Evolutionary conservation across 352 stramenopile species (phyloP).

Genomic region (Phytophthora fragariaefolia): DNA sequence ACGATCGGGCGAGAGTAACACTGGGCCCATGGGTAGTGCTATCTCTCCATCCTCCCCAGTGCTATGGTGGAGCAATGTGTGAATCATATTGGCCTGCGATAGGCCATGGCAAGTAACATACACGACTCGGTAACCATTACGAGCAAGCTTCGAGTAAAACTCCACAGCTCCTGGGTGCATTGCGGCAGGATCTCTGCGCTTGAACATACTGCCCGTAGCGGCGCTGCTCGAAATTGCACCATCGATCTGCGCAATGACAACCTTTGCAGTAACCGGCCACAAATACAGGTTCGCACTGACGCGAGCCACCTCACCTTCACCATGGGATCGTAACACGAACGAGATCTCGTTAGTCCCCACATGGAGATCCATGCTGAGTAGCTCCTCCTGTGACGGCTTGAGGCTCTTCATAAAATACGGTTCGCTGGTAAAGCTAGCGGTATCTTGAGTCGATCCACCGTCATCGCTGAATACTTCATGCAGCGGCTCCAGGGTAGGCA

Average conservation of each 20-base stretch:
- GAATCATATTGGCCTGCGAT: slow-evolving; percentile 61
- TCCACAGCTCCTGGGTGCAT: slow-evolving; percentile 73
- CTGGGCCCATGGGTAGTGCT: slow-evolving; percentile 70
- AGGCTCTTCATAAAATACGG: slow-evolving; percentile 70
- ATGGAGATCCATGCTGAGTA: slow-evolving; percentile 62
- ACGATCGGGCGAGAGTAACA: slow-evolving; percentile 71
- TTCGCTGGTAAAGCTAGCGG: slow-evolving; percentile 42
- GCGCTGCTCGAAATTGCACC: slow-evolving; percentile 66
- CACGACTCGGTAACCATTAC: slow-evolving; percentile 80
- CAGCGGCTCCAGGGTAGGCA: slow-evolving; percentile 24
- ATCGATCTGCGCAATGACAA: slow-evolving; percentile 88
- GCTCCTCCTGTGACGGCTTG: slow-evolving; percentile 60
- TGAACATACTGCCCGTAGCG: slow-evolving; percentile 56
- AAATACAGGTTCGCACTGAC: slow-evolving; percentile 73
- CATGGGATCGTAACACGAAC: slow-evolving; percentile 56
- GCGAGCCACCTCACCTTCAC: slow-evolving; percentile 31
- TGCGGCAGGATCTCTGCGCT: slow-evolving; percentile 39
- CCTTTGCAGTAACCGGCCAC: slow-evolving; percentile 72
- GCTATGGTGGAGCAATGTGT: slow-evolving; percentile 40
- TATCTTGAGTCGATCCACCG: slow-evolving; percentile 43
- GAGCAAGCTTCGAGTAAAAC: slow-evolving; percentile 73
- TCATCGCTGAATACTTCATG: slow-evolving; percentile 43
- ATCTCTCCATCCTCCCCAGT: slow-evolving; percentile 23
- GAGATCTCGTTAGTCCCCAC: slow-evolving; percentile 75
- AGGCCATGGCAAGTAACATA: slow-evolving; percentile 81